Base-by-base conservation (phyloP, 805 yeast genomes). In the Kregervanrija fluxuum region DNA sequence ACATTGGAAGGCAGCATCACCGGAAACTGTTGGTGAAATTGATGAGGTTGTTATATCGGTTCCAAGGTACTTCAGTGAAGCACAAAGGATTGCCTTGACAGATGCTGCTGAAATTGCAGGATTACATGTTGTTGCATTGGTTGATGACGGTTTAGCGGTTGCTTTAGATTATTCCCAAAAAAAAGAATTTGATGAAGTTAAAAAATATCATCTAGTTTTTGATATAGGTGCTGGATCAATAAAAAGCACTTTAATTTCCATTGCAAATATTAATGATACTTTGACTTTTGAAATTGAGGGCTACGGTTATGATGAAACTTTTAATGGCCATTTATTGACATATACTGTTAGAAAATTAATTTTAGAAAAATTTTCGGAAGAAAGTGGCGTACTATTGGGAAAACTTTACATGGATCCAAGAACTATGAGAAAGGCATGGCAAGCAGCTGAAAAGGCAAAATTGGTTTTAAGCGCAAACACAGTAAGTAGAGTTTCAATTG, bases 171-270 rank as follows among this genome's bases (percentile, higher is more conserved):
- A 79, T 60, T 86, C 87, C 1, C 71, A 85, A 31, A 59, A 61
- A 8, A 71, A 78, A 41, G 69, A 69, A 30, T 74, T 74, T 48
- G 62, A 64, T 33, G 54, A 57, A 11, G 72, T 70, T 3, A 74
- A 70, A 45, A 78, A 77, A 53, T 73, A 79, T 55, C 85, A 85
- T 58, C 59, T 88, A 41, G 74, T 93, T 33, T 88, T 82, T 59
- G 99, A 93, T 61, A 77, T 85, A 76, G 99, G 99, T 39, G 91
- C 96, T 5, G 95, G 95, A 1, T 82, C 95, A 1, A 85, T 95
- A 0, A 78, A 82, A 44, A 95, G 95, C 1, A 85, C 98, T 0
- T 66, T 93, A n/a, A 77, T 89, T 41, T 79, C 90, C 1, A 70
- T 82, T 49, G 62, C 65, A 13, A 75, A 76, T 16, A 60, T 64